Conservation (phyloP, 805 yeast genomes). For the Wickerhamomyces tratensis region DNA sequence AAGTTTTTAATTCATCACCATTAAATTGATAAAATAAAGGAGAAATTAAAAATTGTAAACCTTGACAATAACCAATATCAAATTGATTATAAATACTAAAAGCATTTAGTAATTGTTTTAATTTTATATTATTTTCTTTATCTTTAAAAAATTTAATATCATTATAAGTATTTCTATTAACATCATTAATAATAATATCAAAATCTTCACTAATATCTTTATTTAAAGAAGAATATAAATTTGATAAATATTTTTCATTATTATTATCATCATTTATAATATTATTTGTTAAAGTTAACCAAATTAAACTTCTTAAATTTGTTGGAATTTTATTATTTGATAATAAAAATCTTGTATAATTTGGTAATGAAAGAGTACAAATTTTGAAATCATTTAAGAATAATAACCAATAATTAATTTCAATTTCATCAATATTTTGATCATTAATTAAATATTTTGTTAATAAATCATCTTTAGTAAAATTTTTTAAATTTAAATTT, state of each 20-base stretch:
- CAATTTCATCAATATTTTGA: constrained; percentile 16
- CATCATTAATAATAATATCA: constrained; percentile 43
- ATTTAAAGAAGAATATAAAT: constrained; percentile 27
- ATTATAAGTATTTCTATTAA: constrained; percentile 48
- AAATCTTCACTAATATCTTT: constrained; percentile 32
- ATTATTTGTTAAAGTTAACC: constrained; percentile 24
- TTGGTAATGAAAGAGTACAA: constrained; percentile 36
- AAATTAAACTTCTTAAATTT: constrained; percentile 31
- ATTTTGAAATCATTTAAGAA: constrained; percentile 33
- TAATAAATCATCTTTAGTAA: too few species aligned
- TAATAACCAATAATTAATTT: constrained; percentile 33
- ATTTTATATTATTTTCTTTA: constrained; percentile 27
- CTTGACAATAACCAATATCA: constrained; percentile 64
- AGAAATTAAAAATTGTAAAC: constrained; percentile 53
- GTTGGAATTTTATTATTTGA: constrained; percentile 32
- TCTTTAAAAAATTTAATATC: constrained; percentile 36
- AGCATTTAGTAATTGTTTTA: constrained; percentile 49
- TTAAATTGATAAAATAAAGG: constrained; percentile 38
- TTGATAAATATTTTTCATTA: constrained; percentile 15
- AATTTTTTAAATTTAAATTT: too few species aligned
- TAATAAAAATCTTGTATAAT: constrained; percentile 34
- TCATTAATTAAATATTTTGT: neutral
- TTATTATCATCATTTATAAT: neutral
- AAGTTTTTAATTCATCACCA: constrained; percentile 29
- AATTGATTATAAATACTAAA: constrained; percentile 48